These are phyloP conservation scores for Neonothopanus nambi DNA, from an alignment of 1,284 basidiomycete species.

Conservation along the genomic window DNA sequence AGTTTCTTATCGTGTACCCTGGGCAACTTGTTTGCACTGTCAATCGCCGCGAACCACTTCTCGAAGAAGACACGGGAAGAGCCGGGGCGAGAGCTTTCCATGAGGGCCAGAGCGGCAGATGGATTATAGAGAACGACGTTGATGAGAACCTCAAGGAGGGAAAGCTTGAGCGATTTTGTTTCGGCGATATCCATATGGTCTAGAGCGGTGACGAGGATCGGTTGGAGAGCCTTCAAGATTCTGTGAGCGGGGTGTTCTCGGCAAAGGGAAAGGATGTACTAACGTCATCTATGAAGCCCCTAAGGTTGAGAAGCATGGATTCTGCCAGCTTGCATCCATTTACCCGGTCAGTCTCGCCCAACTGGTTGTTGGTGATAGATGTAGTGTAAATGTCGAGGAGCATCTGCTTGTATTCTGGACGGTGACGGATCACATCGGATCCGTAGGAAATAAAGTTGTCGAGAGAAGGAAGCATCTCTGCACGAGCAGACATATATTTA, in stretches of 20 bases:
- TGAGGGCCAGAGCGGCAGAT: conserved; percentile 69
- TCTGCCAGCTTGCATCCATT: conserved; percentile 88
- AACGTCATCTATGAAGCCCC: conserved; percentile 78
- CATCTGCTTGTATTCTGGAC: conserved; percentile 79
- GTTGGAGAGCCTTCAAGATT: conserved; percentile 37
- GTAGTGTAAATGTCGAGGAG: conserved; percentile 84
- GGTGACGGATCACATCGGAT: conserved; percentile 70
- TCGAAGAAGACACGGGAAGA: conserved; percentile 74
- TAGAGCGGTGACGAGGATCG: conserved; percentile 64
- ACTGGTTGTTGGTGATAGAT: conserved; percentile 67
- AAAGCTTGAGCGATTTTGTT: conserved; percentile 68
- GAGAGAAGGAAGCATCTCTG: conserved; percentile 87
- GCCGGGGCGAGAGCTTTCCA: conserved; percentile 64
- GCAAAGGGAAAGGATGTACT: conserved; percentile 22
- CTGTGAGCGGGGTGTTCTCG: neutral
- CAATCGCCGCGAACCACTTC: conserved; percentile 76
- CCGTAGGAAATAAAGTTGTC: conserved; percentile 93
- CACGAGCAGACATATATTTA: neutral
- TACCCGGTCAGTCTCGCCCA: conserved; percentile 83
- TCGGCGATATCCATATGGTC: conserved; percentile 57
- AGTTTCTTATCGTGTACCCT: conserved; percentile 94
- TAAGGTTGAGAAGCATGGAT: conserved; percentile 77
- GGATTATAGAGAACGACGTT: conserved; percentile 89
- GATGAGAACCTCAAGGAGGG: conserved; percentile 81
- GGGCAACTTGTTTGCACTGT: conserved; percentile 58